A percentile compares a stretch with the other conserved stretches of the same genome.
phyloP scores from a whole-genome alignment of 495 filamentous ascomycete species.

The Xylaria intraflava region DNA sequence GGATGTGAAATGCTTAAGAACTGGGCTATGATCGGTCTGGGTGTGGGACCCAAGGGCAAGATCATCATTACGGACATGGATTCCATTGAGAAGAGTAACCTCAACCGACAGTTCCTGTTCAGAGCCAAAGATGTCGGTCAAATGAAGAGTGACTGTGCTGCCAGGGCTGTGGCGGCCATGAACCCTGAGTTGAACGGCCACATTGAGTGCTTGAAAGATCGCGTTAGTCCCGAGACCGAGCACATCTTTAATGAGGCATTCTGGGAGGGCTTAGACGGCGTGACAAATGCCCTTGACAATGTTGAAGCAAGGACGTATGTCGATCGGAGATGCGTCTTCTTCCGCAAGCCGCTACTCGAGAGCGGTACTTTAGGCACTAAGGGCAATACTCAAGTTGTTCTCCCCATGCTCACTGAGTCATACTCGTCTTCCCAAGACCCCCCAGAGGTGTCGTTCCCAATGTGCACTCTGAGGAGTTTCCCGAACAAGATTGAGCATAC shows the following conservation, averaged over 20 bases:
- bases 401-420: conserved; percentile 87
- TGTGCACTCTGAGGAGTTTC: conserved; percentile 97
- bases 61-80: conserved; percentile 97
- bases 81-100: conserved; percentile 96
- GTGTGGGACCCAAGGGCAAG: conserved; percentile 77
- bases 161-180: conserved; percentile 83
- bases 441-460: conserved; percentile 96
- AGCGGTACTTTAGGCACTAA: conserved; percentile 97
- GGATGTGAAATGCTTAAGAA: conserved; percentile 99
- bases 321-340: conserved; percentile 96
- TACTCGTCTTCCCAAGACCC: conserved; percentile 99
- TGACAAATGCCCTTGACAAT: conserved; percentile 97
- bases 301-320: conserved; percentile 97
- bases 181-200: conserved; percentile 86
- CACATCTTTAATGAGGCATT: conserved; percentile 92
- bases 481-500: conserved; percentile 99
- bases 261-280: conserved; percentile 83
- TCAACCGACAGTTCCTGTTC: conserved; percentile 98
- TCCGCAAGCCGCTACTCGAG: conserved; percentile 93
- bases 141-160: conserved; percentile 94
- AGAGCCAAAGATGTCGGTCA: conserved; percentile 88
- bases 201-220: conserved; percentile 77
- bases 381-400: conserved; percentile 93
- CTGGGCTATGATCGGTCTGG: conserved; percentile 98
- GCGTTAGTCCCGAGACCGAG: conserved; percentile 89